phyloP scores from a whole-genome alignment of 495 filamentous ascomycete species.

The Bathelium albidoporum region DNA sequence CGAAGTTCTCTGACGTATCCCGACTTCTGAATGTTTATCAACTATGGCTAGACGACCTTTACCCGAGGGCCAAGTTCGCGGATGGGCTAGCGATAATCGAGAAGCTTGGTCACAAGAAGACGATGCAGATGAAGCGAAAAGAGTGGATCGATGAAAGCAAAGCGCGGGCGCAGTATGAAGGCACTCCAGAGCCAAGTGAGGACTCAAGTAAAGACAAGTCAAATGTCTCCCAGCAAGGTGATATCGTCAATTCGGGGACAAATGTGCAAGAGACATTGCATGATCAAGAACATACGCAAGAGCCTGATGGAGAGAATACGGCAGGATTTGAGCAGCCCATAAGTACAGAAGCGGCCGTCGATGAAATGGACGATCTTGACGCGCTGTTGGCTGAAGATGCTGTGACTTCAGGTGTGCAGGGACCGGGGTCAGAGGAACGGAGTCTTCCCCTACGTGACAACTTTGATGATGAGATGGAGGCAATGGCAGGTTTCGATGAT shows the following conservation, averaged over 20 bases:
- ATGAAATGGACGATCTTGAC: slow-evolving; percentile 24
- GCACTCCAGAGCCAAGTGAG: not conserved
- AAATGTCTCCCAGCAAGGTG: not conserved
- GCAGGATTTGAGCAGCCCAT: not conserved
- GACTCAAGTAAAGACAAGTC: not conserved
- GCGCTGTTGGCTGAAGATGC: slow-evolving; percentile 19
- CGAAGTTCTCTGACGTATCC: slow-evolving; percentile 72
- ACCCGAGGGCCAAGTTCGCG: slow-evolving; percentile 84
- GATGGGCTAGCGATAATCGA: slow-evolving; percentile 89
- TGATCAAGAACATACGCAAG: not conserved
- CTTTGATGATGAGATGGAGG: slow-evolving; percentile 54
- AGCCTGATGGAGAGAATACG: not conserved
- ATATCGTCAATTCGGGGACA: not conserved
- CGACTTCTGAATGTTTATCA: slow-evolving; percentile 85
- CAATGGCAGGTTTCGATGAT: slow-evolving; percentile 56
- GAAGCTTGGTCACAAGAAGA: slow-evolving; percentile 76
- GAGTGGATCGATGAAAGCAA: slow-evolving; percentile 81
- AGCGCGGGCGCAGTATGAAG: slow-evolving; percentile 7
- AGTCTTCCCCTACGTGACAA: slow-evolving; percentile 23
- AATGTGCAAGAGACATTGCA: not conserved
- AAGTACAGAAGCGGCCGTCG: slow-evolving; percentile 5
- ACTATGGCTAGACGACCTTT: slow-evolving; percentile 93
- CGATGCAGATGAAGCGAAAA: slow-evolving; percentile 59
- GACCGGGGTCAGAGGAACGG: too few species aligned
- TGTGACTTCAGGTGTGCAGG: too few species aligned